These are phyloP conservation scores for Elsinoe necatrix DNA, from an alignment of 2,329 filamentous ascomycete genomes.

Conservation along the genomic window DNA sequence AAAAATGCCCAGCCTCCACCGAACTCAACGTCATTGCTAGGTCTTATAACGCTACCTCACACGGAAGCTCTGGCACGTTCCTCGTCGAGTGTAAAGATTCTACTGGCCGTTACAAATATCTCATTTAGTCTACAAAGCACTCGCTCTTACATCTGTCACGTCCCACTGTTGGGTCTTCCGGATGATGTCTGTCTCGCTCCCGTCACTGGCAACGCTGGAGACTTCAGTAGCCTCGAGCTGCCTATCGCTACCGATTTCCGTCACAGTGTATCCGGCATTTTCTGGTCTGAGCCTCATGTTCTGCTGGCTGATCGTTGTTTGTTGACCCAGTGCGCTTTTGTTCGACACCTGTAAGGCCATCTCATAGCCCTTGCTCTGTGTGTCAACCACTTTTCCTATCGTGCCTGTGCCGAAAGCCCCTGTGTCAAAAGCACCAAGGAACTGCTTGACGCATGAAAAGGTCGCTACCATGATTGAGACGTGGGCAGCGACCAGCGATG, in stretches of 20 bases:
- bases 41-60: too few species aligned
- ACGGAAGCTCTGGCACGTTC: too few species aligned
- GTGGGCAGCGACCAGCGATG: not conserved
- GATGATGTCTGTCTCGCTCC: constrained; percentile 4
- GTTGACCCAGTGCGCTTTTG: not conserved
- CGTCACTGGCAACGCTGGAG: constrained; percentile 1
- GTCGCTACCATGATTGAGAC: constrained; percentile 9
- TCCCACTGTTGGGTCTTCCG: constrained; percentile 5
- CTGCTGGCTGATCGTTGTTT: not conserved
- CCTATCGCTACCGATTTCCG: not conserved
- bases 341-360: not conserved
- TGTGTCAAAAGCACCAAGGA: constrained; percentile 6
- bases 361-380: not conserved
- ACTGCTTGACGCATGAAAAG: constrained; percentile 10
- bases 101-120: too few species aligned
- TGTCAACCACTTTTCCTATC: not conserved
- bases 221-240: not conserved
- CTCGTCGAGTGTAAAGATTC: too few species aligned
- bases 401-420: constrained; percentile 3
- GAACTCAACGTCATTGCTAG: too few species aligned
- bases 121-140: not conserved
- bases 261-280: constrained; percentile 9
- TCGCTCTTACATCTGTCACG: not conserved
- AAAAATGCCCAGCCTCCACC: too few species aligned
- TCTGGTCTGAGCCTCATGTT: constrained; percentile 1